Base-by-base conservation (phyloP, 2,329 filamentous ascomycete species). In the Aureobasidium leucospermi region DNA sequence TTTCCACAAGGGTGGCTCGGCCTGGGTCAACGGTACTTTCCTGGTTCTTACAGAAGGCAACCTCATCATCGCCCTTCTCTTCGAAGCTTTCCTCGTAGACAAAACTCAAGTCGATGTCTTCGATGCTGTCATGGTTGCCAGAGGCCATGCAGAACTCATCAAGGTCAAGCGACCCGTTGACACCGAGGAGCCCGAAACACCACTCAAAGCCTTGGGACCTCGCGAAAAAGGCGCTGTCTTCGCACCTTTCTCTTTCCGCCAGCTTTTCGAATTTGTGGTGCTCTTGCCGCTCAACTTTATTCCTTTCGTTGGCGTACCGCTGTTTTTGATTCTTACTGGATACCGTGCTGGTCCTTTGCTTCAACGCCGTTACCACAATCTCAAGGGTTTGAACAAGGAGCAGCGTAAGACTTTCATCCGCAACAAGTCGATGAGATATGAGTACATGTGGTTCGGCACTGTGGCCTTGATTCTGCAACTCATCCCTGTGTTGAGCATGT, bases 381-480 rank as follows among this genome's bases (percentile, higher is more conserved):
- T 99, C 51, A 80, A 86, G 42, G 89, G 86, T 0, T 79, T 95
- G 64, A 82, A 82, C 42, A 90, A 86, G 71, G 85, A 87, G 66
- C 83, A 95, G 69, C 81, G 85, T 63, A 89, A 89, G 67, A 77
- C 77, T 31, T 90, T 88, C 66, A 82, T 93, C 31, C 80, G 79
- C 58, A 78, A 76, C 36, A 80, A 80, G 61, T 78, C 78, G 45
- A 81, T 87, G 57, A 79, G 83, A 63, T 89, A 89, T 83, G 89
- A 94, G 61, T 97, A 96, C 70, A 86, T 90, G 13, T 96, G 90
- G 90, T 96, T 97, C 69, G 94, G 94, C 15, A 90, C 88, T 0
- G 80, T 94, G 4, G 45, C 47, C 8, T 16, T 52, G 11, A 16
- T 59, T 6, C 74, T 97, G 31, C 90, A 96, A 74, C 81, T 97